Evolutionary conservation across 305 asterid species (phyloP).

Genomic region (Fraxinus platypoda): DNA sequence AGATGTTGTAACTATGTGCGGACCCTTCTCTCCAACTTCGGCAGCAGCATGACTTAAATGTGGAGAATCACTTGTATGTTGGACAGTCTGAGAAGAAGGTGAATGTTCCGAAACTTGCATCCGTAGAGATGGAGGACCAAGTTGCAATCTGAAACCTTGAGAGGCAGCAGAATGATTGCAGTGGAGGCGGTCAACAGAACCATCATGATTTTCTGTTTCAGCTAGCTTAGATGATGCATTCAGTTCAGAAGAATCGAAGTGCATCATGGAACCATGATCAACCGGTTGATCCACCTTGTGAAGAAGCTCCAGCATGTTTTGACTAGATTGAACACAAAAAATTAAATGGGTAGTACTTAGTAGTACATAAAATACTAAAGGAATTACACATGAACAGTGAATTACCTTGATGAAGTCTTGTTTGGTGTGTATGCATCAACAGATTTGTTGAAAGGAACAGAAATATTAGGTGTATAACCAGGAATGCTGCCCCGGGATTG

Average conservation of each 20-base stretch:
- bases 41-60: slow-evolving; percentile 33
- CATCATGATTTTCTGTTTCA: slow-evolving; percentile 52
- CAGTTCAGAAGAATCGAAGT: slow-evolving; percentile 34
- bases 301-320: slow-evolving; percentile 88
- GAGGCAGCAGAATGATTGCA: slow-evolving; percentile 52
- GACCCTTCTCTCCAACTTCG: slow-evolving; percentile 43
- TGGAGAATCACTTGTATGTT: slow-evolving; percentile 26
- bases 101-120: slow-evolving; percentile 36
- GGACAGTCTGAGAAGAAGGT: slow-evolving; percentile 40
- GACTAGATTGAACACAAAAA: slow-evolving; percentile 43
- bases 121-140: slow-evolving; percentile 82
- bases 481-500: slow-evolving; percentile 39
- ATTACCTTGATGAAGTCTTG: slow-evolving; percentile 54
- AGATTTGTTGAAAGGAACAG: slow-evolving; percentile 43
- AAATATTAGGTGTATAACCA: slow-evolving; percentile 34
- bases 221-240: slow-evolving; percentile 49
- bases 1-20: slow-evolving; percentile 35
- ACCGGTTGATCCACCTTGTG: slow-evolving; percentile 77
- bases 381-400: slow-evolving; percentile 6
- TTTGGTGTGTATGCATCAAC: slow-evolving; percentile 37
- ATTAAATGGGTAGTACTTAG: slow-evolving; percentile 6
- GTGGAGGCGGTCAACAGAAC: slow-evolving; percentile 46
- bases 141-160: slow-evolving; percentile 85
- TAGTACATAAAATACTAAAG: background rate
- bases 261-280: slow-evolving; percentile 39